phyloP scores from a whole-genome alignment of 768 basidiomycete species.

The Coprinopsis cinerea region DNA sequence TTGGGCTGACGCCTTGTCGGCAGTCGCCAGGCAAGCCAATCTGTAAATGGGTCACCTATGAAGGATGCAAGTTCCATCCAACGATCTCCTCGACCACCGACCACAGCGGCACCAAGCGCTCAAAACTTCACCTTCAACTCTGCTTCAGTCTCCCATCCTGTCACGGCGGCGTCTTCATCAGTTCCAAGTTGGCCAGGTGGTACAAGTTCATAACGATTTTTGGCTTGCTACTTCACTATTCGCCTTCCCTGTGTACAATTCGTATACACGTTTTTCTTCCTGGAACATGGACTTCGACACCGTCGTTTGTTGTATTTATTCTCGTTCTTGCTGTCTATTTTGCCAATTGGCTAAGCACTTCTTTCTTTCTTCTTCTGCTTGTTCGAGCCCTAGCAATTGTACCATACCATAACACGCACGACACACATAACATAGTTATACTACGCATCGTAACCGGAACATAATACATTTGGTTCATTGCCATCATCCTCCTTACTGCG shows the following conservation, averaged over 20 bases:
- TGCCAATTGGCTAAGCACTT: neutral
- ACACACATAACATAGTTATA: neutral
- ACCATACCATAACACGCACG: slow-evolving; percentile 3
- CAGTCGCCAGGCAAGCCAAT: slow-evolving; percentile 1
- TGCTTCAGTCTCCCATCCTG: neutral
- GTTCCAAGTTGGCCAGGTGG: neutral
- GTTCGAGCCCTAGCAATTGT: slow-evolving; percentile 7
- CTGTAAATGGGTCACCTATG: slow-evolving; percentile 8
- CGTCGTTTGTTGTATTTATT: neutral
- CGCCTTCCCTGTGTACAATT: neutral
- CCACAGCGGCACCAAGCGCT: neutral
- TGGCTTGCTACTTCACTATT: neutral
- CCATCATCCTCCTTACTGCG: no score
- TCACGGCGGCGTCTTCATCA: neutral
- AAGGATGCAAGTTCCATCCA: slow-evolving; percentile 6
- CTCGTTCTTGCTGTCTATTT: neutral
- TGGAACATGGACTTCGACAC: neutral
- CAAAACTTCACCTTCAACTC: slow-evolving; percentile 5
- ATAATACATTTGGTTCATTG: no score
- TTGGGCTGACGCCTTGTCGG: neutral
- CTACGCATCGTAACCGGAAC: neutral
- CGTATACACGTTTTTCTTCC: no score
- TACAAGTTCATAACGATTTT: neutral
- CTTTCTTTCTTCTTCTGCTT: neutral
- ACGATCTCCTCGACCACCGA: slow-evolving; percentile 6